Evolutionary conservation across 208 protist species (phyloP).

Genomic region (Leishmania tropica): DNA sequence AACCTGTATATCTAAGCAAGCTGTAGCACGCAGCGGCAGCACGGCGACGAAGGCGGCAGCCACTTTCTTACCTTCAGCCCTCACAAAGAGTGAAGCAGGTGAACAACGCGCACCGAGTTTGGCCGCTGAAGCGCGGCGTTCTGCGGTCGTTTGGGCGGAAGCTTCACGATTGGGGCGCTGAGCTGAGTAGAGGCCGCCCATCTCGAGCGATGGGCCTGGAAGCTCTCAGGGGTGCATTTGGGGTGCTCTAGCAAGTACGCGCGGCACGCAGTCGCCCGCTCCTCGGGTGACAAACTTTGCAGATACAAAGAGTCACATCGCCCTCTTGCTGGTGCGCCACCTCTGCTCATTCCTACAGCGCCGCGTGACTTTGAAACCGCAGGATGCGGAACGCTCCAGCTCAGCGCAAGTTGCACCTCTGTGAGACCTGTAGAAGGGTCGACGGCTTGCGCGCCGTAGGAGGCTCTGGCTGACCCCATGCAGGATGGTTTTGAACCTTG

Average conservation of each 20-base stretch:
- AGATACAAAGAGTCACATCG: conserved; percentile 24
- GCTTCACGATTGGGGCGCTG: conserved; percentile 29
- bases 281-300: conserved; percentile 34
- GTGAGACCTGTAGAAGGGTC: conserved; percentile 62
- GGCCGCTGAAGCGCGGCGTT: conserved; percentile 23
- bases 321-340: neutral
- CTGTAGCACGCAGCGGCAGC: neutral
- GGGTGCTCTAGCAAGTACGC: conserved; percentile 54
- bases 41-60: neutral
- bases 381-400: conserved; percentile 57
- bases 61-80: neutral
- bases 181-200: conserved; percentile 67
- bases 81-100: conserved; percentile 21
- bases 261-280: conserved; percentile 47
- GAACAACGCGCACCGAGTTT: conserved; percentile 25
- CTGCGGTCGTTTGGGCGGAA: conserved; percentile 10
- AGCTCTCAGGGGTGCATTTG: conserved; percentile 53
- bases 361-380: neutral
- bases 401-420: conserved; percentile 71
- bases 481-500: conserved; percentile 35
- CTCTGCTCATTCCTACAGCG: neutral
- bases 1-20: neutral
- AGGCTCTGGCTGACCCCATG: neutral
- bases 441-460: conserved; percentile 46
- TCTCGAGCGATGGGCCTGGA: conserved; percentile 30